A percentile compares a stretch with the other conserved stretches of the same genome.
phyloP scores from a whole-genome alignment of 2,329 filamentous ascomycete species.

The Aureobasidium zeae region DNA sequence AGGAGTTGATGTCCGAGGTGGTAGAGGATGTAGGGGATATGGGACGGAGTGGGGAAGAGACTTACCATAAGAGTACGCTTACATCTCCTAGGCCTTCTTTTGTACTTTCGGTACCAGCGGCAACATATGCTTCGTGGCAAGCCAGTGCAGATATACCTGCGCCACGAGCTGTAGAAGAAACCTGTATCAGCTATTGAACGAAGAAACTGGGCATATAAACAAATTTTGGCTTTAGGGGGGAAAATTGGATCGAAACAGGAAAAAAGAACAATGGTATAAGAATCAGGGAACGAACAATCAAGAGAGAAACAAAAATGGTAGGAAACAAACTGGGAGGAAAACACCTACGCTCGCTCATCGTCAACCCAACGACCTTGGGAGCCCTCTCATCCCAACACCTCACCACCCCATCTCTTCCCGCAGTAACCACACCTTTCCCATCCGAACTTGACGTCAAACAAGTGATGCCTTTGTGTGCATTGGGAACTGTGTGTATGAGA shows the following conservation, averaged over 20 bases:
- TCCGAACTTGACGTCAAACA: conserved; percentile 42
- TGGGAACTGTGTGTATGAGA: conserved; percentile 37
- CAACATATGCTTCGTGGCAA: conserved; percentile 52
- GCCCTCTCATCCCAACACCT: conserved; percentile 55
- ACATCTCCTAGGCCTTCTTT: conserved; percentile 33
- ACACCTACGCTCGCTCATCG: conserved; percentile 13
- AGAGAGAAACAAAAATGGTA: too few species aligned
- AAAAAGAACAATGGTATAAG: neutral
- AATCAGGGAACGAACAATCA: conserved; percentile 9
- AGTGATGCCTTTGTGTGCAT: conserved; percentile 51
- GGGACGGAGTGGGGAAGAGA: too few species aligned
- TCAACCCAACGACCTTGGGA: conserved; percentile 31
- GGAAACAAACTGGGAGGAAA: too few species aligned
- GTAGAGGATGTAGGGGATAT: too few species aligned
- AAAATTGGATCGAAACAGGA: neutral
- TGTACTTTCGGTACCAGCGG: conserved; percentile 57
- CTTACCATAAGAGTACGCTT: conserved; percentile 27
- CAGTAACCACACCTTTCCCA: conserved; percentile 51
- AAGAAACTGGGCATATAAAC: neutral
- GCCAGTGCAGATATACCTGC: conserved; percentile 57
- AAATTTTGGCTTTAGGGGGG: too few species aligned
- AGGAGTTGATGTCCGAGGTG: neutral
- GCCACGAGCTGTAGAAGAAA: conserved; percentile 26
- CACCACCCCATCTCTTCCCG: conserved; percentile 62
- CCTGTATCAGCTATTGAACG: too few species aligned